Base-by-base conservation (phyloP, 1,284 basidiomycete species). In the Somion occarium region DNA sequence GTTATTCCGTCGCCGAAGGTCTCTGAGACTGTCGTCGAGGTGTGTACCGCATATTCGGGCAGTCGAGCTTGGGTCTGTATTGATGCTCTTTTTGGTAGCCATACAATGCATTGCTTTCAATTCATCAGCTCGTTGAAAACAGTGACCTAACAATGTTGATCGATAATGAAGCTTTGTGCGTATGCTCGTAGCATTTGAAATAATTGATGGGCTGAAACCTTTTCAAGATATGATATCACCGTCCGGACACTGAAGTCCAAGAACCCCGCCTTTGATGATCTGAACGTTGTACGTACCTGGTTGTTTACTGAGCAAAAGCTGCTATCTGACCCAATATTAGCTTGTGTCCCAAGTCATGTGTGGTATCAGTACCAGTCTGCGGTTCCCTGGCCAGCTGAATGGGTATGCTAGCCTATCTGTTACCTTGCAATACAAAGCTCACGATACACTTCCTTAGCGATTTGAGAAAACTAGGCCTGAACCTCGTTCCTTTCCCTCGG, bases 11-110 rank as follows among this genome's bases (percentile, higher is more conserved):
- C 91, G 30, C 93, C 95, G 2, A 93, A 93, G 69, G 92, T 97
- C 4, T 96, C 93, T 1, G 95, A 98, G 69, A 98, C 95, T 1
- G 86, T 98, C 50, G 93, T 98, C 34, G 95, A 98, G 73, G 83
- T 83, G 59, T 53, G 67, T 56, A 38, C 2, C 12, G 20, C 18
- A 25, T 9, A 15, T 38, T 51, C 20, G 43, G 47, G 3, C n/a
- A 44, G 22, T 38, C n/a, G 44, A 1, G 24, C 30, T n/a, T 30
- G 48, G 49, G 22, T n/a, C n/a, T 39, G 18, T 34, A 1, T 48
- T 53, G 22, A 56, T 24, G 49, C 54, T 25, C 41, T 19, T 15
- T n/a, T 46, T 12, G 27, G 3, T 53, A 87, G 83, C 90, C 90
- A 0, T 97, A 98, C 71, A 98, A 98, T 66, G 85, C 93, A 2